Conservation (phyloP, 805 yeast genomes). For the Deakozyma indianensis region DNA sequence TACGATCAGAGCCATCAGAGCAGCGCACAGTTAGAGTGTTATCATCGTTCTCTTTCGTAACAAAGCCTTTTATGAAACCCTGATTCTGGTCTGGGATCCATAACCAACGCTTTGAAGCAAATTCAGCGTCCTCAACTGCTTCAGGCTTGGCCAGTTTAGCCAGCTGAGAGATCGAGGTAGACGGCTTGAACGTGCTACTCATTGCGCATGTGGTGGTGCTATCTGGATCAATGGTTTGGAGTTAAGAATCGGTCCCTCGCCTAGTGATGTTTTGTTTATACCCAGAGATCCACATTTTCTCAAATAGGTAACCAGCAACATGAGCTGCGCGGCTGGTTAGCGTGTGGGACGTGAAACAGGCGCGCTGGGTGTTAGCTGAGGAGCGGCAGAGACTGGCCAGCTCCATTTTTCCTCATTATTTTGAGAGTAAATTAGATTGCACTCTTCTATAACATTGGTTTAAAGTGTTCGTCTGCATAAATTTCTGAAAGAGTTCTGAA, state of each 20-base stretch:
- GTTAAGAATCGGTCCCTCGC: background rate
- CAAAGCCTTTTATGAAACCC: constrained; percentile 47
- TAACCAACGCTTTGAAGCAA: constrained; percentile 36
- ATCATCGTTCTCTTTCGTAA: constrained; percentile 25
- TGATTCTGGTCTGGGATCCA: constrained; percentile 58
- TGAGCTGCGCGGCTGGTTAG: background rate
- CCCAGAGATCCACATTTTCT: background rate
- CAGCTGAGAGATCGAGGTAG: constrained; percentile 3
- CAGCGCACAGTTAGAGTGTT: constrained; percentile 18
- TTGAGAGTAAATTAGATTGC: too few species aligned
- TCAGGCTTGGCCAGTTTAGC: background rate
- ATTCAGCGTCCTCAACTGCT: constrained; percentile 13
- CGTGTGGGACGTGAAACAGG: background rate
- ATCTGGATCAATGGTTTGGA: background rate
- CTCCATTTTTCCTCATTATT: too few species aligned
- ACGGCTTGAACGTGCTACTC: constrained; percentile 2
- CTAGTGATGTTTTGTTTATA: background rate
- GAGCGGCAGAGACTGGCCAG: too few species aligned
- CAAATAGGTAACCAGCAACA: background rate
- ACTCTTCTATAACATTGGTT: too few species aligned
- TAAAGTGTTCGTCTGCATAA: too few species aligned
- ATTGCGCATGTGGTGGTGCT: background rate
- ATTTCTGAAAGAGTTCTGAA: too few species aligned
- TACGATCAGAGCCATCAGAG: constrained; percentile 16
- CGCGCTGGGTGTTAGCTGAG: too few species aligned